Evolutionary conservation across 2,329 filamentous ascomycete species (phyloP).

Genomic region (Pseudocercospora fijiensis): DNA sequence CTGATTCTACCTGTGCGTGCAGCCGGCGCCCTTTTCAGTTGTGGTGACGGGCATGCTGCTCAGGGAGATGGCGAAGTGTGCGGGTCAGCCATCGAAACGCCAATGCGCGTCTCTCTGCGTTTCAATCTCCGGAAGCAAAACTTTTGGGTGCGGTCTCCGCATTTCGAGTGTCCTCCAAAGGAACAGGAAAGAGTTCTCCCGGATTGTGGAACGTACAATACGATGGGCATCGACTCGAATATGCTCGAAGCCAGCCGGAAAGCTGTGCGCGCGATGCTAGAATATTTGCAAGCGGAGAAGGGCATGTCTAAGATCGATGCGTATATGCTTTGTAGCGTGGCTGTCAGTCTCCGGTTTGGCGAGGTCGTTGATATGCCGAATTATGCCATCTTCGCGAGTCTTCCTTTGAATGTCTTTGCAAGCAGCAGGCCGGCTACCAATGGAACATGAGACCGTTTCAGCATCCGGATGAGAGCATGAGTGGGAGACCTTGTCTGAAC

Average conservation of each 20-base stretch:
- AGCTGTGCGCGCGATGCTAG: conserved; percentile 26
- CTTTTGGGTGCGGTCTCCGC: conserved; percentile 19
- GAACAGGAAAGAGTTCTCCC: conserved; percentile 11
- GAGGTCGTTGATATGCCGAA: conserved; percentile 29
- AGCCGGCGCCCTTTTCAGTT: conserved; percentile 24
- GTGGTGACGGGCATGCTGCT: conserved; percentile 27
- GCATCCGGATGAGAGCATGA: neutral
- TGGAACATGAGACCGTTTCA: neutral
- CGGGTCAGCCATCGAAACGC: conserved; percentile 23
- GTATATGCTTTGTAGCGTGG: conserved; percentile 28
- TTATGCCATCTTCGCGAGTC: conserved; percentile 22
- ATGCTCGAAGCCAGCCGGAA: conserved; percentile 24
- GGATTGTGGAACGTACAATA: conserved; percentile 23
- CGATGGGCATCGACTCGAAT: conserved; percentile 23
- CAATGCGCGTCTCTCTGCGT: conserved; percentile 21
- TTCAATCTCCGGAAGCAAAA: conserved; percentile 22
- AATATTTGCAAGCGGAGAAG: conserved; percentile 17
- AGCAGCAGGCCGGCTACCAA: neutral
- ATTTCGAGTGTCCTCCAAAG: conserved; percentile 19
- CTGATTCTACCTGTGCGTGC: conserved; percentile 20
- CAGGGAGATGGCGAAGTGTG: conserved; percentile 28
- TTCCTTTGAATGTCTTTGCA: conserved; percentile 24
- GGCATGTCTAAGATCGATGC: conserved; percentile 20
- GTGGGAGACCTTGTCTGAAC: too few relatives aligned
- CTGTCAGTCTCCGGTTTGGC: conserved; percentile 22